Base-by-base conservation (phyloP, 1,284 basidiomycete species). In the Naganishia cerealis region DNA sequence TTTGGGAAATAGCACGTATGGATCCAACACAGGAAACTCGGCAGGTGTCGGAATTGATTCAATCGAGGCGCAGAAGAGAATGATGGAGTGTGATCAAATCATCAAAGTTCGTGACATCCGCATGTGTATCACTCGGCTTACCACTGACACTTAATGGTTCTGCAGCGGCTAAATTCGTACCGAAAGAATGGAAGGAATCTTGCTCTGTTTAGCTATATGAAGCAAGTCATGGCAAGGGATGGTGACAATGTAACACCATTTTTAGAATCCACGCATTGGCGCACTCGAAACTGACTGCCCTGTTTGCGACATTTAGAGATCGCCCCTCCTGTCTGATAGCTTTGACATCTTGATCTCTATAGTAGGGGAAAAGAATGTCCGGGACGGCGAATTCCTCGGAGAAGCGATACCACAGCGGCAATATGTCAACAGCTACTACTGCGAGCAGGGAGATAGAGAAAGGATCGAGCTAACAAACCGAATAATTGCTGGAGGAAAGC, bases 11-110 rank as follows among this genome's bases (percentile, higher is more conserved):
- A 65, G 46, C 42, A 40, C 57, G 5, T 53, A 38, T 52, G 53
- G 57, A 16, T 43, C 63, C 18, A 50, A 39, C 33, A 66, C 70
- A 65, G 63, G 54, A 66, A 43, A 57, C 56, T 54, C 56, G 24
- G 24, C n/a, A 36, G 38, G 54, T n/a, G 15, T 53, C 26, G 58
- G 61, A 12, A 87, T 84, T 24, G 78, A 90, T 58, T 87, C 90
- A 73, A 89, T 92, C 86, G 78, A 80, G 16, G 82, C 81, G 79
- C 94, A 95, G 80, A 88, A 86, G 78, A 92, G 92, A 81, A 94
- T 95, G 92, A 91, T 94, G 87, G 88, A 87, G n/a, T 97, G 95
- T 78, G 90, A 92, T 79, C 86, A 87, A 67, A 87, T 91, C 39
- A 83, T 95, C 52, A 94, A 92, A 77, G 81, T 61, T 84, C 87